phyloP scores from a whole-genome alignment of 352 stramenopile genomes.

The Phytopythium chamaehyphon region DNA sequence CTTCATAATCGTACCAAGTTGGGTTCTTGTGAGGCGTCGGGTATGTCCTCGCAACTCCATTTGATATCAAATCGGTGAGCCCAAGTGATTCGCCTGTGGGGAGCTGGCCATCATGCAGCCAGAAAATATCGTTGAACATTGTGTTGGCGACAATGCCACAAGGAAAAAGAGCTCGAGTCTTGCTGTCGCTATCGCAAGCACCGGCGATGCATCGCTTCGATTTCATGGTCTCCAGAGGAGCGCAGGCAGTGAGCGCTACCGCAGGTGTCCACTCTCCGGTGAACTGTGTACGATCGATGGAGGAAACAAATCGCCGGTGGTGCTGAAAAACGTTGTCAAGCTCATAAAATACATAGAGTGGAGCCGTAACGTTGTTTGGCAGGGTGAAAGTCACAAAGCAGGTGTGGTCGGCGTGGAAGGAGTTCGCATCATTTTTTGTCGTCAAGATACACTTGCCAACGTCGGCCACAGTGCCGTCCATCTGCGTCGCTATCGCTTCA shows the following conservation, averaged over 20 bases:
- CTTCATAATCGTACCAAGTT: constrained; percentile 24
- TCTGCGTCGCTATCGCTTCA: constrained; percentile 20
- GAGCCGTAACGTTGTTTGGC: constrained; percentile 28
- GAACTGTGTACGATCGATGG: constrained; percentile 61
- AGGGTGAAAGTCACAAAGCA: constrained; percentile 66
- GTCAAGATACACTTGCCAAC: constrained; percentile 53
- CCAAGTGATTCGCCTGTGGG: constrained; percentile 39
- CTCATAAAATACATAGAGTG: constrained; percentile 60
- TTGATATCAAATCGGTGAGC: constrained; percentile 32
- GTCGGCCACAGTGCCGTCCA: constrained; percentile 26
- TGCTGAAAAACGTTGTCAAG: constrained; percentile 63
- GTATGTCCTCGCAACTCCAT: constrained; percentile 43
- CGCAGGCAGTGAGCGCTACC: constrained; percentile 36
- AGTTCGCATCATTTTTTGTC: constrained; percentile 34
- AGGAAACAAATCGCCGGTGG: constrained; percentile 71
- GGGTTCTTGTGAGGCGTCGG: constrained; percentile 62
- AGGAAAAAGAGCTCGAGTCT: constrained; percentile 45
- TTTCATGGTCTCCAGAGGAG: constrained; percentile 36
- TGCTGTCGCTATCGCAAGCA: constrained; percentile 24
- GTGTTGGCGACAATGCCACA: constrained; percentile 77
- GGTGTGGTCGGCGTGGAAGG: constrained; percentile 69
- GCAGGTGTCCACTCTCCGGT: constrained; percentile 48
- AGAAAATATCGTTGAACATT: constrained; percentile 87
- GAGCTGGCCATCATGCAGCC: constrained; percentile 55
- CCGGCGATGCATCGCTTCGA: constrained; percentile 37